Percentiles rank a stretch among this genome's conserved stretches.
These are phyloP conservation scores for Nymphaea thermarum DNA, from an alignment of 164 flowering plant species.

Conservation along the genomic window DNA sequence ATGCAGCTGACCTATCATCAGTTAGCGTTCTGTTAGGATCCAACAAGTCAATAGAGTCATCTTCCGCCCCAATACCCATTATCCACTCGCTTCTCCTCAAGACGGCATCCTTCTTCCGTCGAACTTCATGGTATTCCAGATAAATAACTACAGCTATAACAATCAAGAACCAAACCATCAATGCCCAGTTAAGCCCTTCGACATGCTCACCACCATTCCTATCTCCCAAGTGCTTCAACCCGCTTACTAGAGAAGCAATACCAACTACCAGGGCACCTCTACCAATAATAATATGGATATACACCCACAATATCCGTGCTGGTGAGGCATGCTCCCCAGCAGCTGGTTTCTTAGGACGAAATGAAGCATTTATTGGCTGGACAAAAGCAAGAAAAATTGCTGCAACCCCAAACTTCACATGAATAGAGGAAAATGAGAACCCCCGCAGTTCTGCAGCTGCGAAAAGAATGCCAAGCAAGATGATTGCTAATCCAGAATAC, in stretches of 20 bases:
- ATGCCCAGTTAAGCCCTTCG: slow-evolving; percentile 61
- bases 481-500: slow-evolving; percentile 80
- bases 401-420: slow-evolving; percentile 78
- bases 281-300: slow-evolving; percentile 60
- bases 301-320: slow-evolving; percentile 73
- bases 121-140: slow-evolving; percentile 52
- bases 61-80: slow-evolving; percentile 70
- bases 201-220: slow-evolving; percentile 69
- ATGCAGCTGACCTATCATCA: slow-evolving; percentile 27
- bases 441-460: slow-evolving; percentile 97
- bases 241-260: slow-evolving; percentile 67
- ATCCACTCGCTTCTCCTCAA: slow-evolving; percentile 70
- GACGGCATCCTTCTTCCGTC: slow-evolving; percentile 25
- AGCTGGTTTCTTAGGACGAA: slow-evolving; percentile 62
- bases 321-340: slow-evolving; percentile 42
- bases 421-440: slow-evolving; percentile 46
- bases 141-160: slow-evolving; percentile 42
- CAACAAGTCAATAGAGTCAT: slow-evolving; percentile 68
- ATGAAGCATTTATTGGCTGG: slow-evolving; percentile 73
- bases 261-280: slow-evolving; percentile 57
- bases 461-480: slow-evolving; percentile 77
- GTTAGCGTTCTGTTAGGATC: slow-evolving; percentile 22
- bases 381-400: slow-evolving; percentile 60
- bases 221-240: slow-evolving; percentile 87
- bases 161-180: slow-evolving; percentile 62